These are phyloP conservation scores for Syzygium syzygioides DNA, from an alignment of 441 rosid genomes.

Conservation along the genomic window DNA sequence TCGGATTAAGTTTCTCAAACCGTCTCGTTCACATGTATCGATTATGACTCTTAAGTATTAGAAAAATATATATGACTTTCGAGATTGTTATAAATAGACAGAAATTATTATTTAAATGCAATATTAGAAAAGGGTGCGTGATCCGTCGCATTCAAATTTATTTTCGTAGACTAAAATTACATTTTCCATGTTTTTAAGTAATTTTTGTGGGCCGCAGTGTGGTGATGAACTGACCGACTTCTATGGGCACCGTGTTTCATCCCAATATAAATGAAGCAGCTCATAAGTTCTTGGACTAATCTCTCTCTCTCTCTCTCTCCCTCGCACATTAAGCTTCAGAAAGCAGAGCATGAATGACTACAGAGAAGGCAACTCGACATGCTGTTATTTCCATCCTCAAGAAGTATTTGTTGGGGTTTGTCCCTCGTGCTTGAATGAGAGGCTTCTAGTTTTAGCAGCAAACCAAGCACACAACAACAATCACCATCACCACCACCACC, in stretches of 20 bases:
- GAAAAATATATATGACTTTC: background rate
- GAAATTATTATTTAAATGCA: background rate
- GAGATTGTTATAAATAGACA: background rate
- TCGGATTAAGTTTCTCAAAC: background rate
- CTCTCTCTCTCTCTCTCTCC: background rate
- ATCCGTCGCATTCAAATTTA: background rate
- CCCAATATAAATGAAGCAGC: background rate
- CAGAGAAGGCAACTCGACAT: constrained; percentile 41
- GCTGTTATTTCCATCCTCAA: constrained; percentile 77
- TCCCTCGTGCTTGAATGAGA: constrained; percentile 67
- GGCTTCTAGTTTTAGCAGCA: constrained; percentile 72
- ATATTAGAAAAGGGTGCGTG: background rate
- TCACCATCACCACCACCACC: background rate
- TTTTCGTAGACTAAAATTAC: background rate
- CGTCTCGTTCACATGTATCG: background rate
- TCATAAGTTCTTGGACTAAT: background rate
- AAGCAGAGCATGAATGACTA: constrained; percentile 41
- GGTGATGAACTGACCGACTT: background rate
- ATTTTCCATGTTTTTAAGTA: background rate
- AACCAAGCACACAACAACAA: constrained; percentile 30
- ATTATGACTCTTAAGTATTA: background rate
- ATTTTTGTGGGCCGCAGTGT: background rate
- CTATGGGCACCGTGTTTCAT: background rate
- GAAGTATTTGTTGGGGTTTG: constrained; percentile 65
- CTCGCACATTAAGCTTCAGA: background rate